phyloP scores from a whole-genome alignment of 1,139 yeast species.

The Debaryomycetaceae sp. region DNA sequence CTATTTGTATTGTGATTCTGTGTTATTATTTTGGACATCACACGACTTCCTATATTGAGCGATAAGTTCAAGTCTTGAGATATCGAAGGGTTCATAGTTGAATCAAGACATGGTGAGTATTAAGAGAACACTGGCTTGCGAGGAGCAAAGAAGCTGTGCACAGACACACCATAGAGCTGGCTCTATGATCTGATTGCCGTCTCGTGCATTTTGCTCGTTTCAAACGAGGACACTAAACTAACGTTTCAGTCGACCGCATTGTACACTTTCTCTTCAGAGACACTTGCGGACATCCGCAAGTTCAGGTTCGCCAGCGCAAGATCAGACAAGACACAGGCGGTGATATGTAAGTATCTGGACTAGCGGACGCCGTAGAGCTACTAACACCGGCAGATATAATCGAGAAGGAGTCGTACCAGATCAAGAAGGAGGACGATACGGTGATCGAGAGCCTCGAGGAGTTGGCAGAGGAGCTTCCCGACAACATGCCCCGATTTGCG shows the following conservation, averaged over 20 bases:
- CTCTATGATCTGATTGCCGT: too few relatives aligned
- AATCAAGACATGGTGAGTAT: slow-evolving; percentile 2
- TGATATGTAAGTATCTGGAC: slow-evolving; percentile 45
- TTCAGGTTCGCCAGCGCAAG: slow-evolving; percentile 73
- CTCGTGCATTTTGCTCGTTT: too few relatives aligned
- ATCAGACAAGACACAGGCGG: slow-evolving; percentile 59
- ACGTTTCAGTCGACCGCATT: slow-evolving; percentile 40
- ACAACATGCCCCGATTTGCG: slow-evolving; percentile 72
- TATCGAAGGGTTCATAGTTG: not conserved
- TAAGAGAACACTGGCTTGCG: not conserved
- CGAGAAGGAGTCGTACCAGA: slow-evolving; percentile 54
- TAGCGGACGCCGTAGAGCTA: not conserved
- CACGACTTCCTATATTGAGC: slow-evolving; percentile 8
- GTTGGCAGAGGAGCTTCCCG: slow-evolving; percentile 75
- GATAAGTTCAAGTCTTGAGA: not conserved
- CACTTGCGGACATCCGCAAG: slow-evolving; percentile 59
- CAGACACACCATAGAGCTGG: too few relatives aligned
- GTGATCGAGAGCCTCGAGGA: slow-evolving; percentile 50
- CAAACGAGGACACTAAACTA: slow-evolving; percentile 4
- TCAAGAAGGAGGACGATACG: slow-evolving; percentile 45
- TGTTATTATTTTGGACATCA: slow-evolving; percentile 8
- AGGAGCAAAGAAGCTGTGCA: not conserved
- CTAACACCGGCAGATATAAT: slow-evolving; percentile 36
- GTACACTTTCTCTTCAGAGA: slow-evolving; percentile 64
- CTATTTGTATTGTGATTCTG: slow-evolving; percentile 8